Evolutionary conservation across 345 rosid species (phyloP), one percentile per base, ranked within the genome.

Genomic region (Draba incana): DNA sequence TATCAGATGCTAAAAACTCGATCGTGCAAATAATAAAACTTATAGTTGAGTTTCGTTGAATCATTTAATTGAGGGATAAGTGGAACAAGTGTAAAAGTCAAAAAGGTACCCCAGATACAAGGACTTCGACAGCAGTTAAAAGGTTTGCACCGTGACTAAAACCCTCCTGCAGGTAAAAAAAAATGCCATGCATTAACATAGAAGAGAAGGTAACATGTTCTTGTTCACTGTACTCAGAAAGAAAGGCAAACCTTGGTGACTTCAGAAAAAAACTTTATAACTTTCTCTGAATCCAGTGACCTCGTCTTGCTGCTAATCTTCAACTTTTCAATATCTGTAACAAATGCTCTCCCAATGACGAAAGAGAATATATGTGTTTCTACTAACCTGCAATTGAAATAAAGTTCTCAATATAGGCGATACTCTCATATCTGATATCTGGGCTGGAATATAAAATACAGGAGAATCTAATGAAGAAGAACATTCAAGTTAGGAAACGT

Each of bases 261-360:
- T 74, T 88, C 85, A 8, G 96, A 81, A 77, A 93, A 88, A 63
- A 82, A 91, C 60, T 52, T 72, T 64, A 93, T 43, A 61, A 87
- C 76, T 76, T 81, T 81, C 47, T 52, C 78, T 78, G 81, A 79
- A 83, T 87, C 89, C 88, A 89, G 50, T 59, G 97, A 81, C 79
- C 90, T 85, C 69, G 83, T 81, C 85, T 86, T 88, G 85, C 88
- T 88, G 79, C 95, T 72, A 72, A 91, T 84, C 77, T 91, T 94
- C 77, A 91, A 84, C 83, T 89, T 94, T 70, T 89, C 97, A 61
- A 91, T 81, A 78, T 91, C 92, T 23, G 97, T 86, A 68, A 91
- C 99, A 84, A 91, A 94, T 50, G 99, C 99, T 87, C 99, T 81
- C 84, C 97, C 99, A 79, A 88, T 87, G 70, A 91, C 97, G 72